These are phyloP conservation scores for Talaromyces borbonicus DNA, from an alignment of 495 filamentous ascomycete species.

Conservation along the genomic window DNA sequence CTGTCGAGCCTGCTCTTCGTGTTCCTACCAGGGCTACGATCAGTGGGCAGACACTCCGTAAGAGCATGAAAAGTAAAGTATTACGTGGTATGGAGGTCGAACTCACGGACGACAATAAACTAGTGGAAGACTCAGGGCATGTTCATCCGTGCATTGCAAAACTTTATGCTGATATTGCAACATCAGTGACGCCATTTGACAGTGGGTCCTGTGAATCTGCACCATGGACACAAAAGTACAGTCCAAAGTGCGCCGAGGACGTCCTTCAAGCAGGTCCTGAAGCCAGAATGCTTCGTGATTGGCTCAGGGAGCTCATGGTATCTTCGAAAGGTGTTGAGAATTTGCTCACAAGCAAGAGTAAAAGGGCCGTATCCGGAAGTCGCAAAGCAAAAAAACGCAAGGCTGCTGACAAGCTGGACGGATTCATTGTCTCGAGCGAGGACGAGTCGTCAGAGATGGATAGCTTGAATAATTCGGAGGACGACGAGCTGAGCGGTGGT, in stretches of 20 bases:
- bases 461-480: conserved; percentile 58
- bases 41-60: conserved; percentile 25
- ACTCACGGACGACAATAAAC: not conserved
- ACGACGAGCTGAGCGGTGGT: conserved; percentile 36
- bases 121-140: not conserved
- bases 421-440: conserved; percentile 77
- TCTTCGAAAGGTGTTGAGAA: conserved; percentile 58
- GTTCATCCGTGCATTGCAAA: conserved; percentile 49
- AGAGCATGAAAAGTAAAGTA: conserved; percentile 25
- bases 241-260: conserved; percentile 56
- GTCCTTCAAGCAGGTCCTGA: conserved; percentile 73
- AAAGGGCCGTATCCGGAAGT: conserved; percentile 25
- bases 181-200: conserved; percentile 70
- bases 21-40: conserved; percentile 25
- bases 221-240: conserved; percentile 81
- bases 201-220: conserved; percentile 59
- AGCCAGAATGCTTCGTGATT: conserved; percentile 62
- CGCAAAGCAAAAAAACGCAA: conserved; percentile 60
- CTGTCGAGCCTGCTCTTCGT: conserved; percentile 14
- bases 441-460: conserved; percentile 71
- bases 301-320: conserved; percentile 70
- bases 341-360: conserved; percentile 29
- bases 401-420: conserved; percentile 61
- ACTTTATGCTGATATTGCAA: conserved; percentile 49
- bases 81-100: conserved; percentile 12